These are phyloP conservation scores for Podila minutissima DNA, from an alignment of 192 early-diverging fungal genomes.

Conservation along the genomic window DNA sequence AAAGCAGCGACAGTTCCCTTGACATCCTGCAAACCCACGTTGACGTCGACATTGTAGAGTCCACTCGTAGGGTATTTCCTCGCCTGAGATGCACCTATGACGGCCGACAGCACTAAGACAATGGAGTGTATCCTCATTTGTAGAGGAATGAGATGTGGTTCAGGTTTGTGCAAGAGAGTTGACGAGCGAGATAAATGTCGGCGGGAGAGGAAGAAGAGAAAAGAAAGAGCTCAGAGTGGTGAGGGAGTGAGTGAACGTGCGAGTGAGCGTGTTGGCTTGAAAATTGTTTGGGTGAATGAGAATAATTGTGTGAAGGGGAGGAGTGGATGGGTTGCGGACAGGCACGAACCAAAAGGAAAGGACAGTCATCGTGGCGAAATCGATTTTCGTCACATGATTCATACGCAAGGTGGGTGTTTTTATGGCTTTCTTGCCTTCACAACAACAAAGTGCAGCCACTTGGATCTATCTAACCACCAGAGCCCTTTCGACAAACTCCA, in stretches of 20 bases:
- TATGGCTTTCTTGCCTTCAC: background rate
- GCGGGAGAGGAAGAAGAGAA: too few relatives aligned
- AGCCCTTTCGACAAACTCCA: slow-evolving; percentile 7
- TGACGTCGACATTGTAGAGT: slow-evolving; percentile 65
- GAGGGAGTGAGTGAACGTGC: too few relatives aligned
- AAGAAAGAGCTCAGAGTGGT: too few relatives aligned
- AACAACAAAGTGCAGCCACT: slow-evolving; percentile 1
- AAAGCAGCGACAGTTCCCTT: slow-evolving; percentile 84
- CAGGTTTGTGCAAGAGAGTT: background rate
- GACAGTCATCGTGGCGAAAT: too few relatives aligned
- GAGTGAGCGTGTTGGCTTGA: too few relatives aligned
- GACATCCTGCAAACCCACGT: slow-evolving; percentile 68
- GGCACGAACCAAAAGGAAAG: too few relatives aligned
- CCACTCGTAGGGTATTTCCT: slow-evolving; percentile 55
- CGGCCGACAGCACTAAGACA: background rate
- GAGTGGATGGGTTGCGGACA: too few relatives aligned
- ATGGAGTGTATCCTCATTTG: background rate
- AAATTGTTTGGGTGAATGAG: too few relatives aligned
- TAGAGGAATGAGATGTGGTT: background rate
- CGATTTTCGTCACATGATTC: too few relatives aligned
- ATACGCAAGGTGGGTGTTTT: background rate
- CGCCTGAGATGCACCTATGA: background rate
- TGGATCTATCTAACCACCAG: background rate
- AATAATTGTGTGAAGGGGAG: too few relatives aligned
- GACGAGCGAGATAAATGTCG: too few relatives aligned